A percentile compares a stretch with the other conserved stretches of the same genome.
These are phyloP conservation scores for Coprinopsis cinerea DNA, from an alignment of 768 basidiomycete genomes.

Conservation along the genomic window DNA sequence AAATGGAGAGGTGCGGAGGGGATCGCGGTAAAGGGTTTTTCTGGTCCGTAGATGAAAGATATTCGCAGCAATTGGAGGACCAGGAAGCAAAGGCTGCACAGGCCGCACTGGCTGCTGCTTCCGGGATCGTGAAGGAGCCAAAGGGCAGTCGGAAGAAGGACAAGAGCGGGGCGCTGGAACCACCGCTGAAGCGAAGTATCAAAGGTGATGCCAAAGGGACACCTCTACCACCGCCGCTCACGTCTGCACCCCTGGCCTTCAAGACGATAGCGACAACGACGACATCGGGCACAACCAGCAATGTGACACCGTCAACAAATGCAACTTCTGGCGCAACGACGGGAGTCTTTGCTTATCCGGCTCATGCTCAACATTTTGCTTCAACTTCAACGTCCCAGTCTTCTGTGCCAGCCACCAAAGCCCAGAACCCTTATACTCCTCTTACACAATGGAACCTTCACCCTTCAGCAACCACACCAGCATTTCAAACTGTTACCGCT, in stretches of 20 bases:
- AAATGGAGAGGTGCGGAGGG: constrained; percentile 78
- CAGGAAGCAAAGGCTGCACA: constrained; percentile 53
- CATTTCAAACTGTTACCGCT: constrained; percentile 20
- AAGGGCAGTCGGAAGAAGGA: constrained; percentile 54
- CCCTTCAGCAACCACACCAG: constrained; percentile 17
- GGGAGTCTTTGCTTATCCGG: constrained; percentile 37
- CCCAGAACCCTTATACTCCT: constrained; percentile 35
- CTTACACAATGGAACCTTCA: constrained; percentile 33
- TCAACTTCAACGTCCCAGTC: constrained; percentile 20
- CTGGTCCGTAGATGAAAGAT: constrained; percentile 83
- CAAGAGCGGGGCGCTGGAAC: constrained; percentile 49
- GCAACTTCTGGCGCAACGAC: constrained; percentile 27
- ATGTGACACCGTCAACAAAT: constrained; percentile 18
- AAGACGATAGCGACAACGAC: constrained; percentile 28
- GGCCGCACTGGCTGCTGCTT: constrained; percentile 28
- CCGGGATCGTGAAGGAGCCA: constrained; percentile 26
- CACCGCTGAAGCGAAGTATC: constrained; percentile 63
- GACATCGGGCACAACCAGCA: constrained; percentile 9
- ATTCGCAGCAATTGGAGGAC: constrained; percentile 62
- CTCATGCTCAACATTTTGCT: constrained; percentile 24
- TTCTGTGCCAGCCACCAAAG: constrained; percentile 20
- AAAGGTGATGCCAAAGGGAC: constrained; percentile 56
- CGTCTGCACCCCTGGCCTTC: constrained; percentile 53
- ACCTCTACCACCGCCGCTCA: constrained; percentile 63
- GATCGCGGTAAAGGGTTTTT: constrained; percentile 90